These are phyloP conservation scores for Boletus fagicola DNA, from an alignment of 768 basidiomycete species.

Conservation along the genomic window DNA sequence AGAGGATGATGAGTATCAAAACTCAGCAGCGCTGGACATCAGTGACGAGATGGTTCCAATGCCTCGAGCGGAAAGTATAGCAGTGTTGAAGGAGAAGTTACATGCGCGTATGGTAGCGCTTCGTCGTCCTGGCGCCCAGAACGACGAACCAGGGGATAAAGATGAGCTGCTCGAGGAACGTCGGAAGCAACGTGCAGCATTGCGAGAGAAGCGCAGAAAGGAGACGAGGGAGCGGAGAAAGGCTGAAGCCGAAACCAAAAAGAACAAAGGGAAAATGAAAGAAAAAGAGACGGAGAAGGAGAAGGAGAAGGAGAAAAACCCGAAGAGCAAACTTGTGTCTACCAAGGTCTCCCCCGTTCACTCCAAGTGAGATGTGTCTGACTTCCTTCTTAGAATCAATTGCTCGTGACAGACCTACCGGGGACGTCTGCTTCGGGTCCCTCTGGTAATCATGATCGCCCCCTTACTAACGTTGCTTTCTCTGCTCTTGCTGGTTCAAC, in stretches of 20 bases:
- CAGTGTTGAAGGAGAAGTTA: constrained; percentile 65
- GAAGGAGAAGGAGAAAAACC: constrained; percentile 49
- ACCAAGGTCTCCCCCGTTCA: constrained; percentile 48
- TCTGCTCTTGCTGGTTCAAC: constrained; percentile 55
- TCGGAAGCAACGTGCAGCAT: constrained; percentile 68
- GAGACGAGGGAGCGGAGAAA: constrained; percentile 82
- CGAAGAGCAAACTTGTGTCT: constrained; percentile 40
- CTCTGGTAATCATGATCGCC: constrained; percentile 36
- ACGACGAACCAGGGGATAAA: constrained; percentile 54
- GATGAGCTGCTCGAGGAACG: constrained; percentile 85
- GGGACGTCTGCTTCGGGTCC: constrained; percentile 19
- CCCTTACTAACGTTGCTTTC: constrained; percentile 68
- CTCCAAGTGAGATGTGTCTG: not conserved
- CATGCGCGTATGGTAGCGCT: constrained; percentile 73
- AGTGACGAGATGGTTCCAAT: constrained; percentile 54
- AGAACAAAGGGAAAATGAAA: constrained; percentile 50
- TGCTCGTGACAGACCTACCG: constrained; percentile 61
- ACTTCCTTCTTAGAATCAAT: constrained; percentile 49
- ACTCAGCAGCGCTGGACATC: not conserved
- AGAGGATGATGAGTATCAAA: constrained; percentile 4
- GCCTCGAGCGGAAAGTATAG: constrained; percentile 60
- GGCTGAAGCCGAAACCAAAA: constrained; percentile 57
- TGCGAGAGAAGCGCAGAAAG: constrained; percentile 83
- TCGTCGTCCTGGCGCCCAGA: constrained; percentile 42
- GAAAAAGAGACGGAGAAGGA: constrained; percentile 49